Evolutionary conservation across 2,329 filamentous ascomycete species (phyloP).

Genomic region (Colletotrichum sp.): DNA sequence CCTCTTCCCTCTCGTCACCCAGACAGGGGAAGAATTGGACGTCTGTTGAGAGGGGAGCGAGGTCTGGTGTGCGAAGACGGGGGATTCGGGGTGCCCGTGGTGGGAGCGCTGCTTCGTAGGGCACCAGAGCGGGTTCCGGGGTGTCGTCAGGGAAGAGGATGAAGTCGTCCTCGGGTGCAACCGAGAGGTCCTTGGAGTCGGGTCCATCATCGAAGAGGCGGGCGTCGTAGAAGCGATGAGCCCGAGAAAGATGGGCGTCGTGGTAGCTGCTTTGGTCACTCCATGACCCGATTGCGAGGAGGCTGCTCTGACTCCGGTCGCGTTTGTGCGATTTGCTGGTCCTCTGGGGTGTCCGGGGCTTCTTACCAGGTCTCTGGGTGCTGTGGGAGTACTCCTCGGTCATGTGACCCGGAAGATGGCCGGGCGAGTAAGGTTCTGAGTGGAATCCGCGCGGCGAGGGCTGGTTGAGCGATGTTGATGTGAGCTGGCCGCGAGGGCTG

Average conservation of each 20-base stretch:
- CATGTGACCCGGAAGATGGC: not conserved
- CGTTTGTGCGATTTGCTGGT: not conserved
- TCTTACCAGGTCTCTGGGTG: not conserved
- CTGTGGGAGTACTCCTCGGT: not conserved
- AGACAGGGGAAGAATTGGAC: conserved; percentile 20
- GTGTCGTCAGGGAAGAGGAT: not conserved
- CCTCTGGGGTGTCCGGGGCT: not conserved
- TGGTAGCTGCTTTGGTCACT: not conserved
- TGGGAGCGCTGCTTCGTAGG: not conserved
- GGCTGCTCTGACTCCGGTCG: not conserved
- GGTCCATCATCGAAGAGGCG: not conserved
- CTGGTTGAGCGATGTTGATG: not conserved
- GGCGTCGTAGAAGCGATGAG: not conserved
- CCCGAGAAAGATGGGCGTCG: not conserved
- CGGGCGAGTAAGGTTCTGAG: not conserved
- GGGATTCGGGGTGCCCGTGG: conserved; percentile 1
- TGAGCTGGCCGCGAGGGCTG: not conserved
- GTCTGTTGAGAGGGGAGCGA: conserved; percentile 17
- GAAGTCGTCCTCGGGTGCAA: not conserved
- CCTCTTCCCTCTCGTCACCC: conserved; percentile 10
- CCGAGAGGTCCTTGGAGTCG: not conserved
- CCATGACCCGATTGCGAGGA: conserved; percentile 14
- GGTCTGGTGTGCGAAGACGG: conserved; percentile 18
- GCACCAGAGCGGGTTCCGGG: not conserved
- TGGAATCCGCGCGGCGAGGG: not conserved